These are phyloP conservation scores for Erodium maritimum DNA, from an alignment of 345 rosid species.

Conservation along the genomic window DNA sequence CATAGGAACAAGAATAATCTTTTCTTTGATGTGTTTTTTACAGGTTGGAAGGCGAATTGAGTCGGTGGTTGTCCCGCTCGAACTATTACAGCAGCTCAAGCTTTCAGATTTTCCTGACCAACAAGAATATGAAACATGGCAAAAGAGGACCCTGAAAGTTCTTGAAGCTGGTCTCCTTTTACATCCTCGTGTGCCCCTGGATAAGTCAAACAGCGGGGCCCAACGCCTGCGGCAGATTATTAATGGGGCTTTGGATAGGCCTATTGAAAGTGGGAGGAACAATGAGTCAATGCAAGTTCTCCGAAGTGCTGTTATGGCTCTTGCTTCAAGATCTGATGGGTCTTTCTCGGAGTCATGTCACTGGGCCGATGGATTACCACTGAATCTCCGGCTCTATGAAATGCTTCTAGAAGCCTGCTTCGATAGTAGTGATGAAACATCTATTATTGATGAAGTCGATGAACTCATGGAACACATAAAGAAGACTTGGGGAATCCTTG, in stretches of 20 bases:
- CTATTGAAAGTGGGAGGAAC: slow-evolving; percentile 82
- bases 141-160: slow-evolving; percentile 67
- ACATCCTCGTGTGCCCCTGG: slow-evolving; percentile 78
- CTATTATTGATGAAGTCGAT: slow-evolving; percentile 78
- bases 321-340: slow-evolving; percentile 79
- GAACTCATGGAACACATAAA: slow-evolving; percentile 94
- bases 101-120: slow-evolving; percentile 75
- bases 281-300: slow-evolving; percentile 93
- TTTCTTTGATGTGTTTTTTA: not conserved
- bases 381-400: slow-evolving; percentile 78
- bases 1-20: too few relatives aligned
- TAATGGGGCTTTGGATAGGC: slow-evolving; percentile 56
- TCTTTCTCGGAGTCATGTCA: slow-evolving; percentile 62
- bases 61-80: slow-evolving; percentile 76
- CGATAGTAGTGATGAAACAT: slow-evolving; percentile 53
- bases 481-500: slow-evolving; percentile 91
- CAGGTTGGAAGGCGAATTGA: slow-evolving; percentile 91
- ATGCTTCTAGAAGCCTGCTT: slow-evolving; percentile 82
- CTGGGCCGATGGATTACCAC: slow-evolving; percentile 96
- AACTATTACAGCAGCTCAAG: slow-evolving; percentile 86
- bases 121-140: slow-evolving; percentile 81
- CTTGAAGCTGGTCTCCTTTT: slow-evolving; percentile 84
- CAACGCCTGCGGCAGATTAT: slow-evolving; percentile 69
- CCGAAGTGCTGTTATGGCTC: slow-evolving; percentile 71
- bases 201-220: slow-evolving; percentile 42